Percentiles rank a stretch among this genome's conserved stretches.
Evolutionary conservation across 2,329 filamentous ascomycete species (phyloP).

Genomic region (Pseudocercospora musae): DNA sequence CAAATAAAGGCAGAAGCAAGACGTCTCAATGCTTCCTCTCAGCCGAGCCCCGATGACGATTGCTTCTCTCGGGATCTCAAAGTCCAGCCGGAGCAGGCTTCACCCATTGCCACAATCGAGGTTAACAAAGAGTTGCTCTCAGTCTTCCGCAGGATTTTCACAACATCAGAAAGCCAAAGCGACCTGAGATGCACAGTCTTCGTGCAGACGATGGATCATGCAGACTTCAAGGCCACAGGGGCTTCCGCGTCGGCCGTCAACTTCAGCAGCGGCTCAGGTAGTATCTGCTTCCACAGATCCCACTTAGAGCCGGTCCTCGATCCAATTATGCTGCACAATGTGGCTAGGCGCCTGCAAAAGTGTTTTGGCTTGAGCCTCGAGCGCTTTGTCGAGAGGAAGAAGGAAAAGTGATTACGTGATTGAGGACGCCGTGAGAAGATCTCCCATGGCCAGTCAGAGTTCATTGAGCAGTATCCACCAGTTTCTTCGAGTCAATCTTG

Average conservation of each 20-base stretch:
- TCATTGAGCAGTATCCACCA: background rate
- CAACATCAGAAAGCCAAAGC: background rate
- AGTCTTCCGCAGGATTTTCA: constrained; percentile 3
- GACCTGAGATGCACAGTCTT: constrained; percentile 10
- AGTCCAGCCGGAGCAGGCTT: background rate
- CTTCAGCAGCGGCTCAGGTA: constrained; percentile 2
- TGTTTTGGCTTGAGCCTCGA: constrained; percentile 15
- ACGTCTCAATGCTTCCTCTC: background rate
- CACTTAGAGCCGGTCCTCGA: constrained; percentile 13
- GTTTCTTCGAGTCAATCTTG: background rate
- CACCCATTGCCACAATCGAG: background rate
- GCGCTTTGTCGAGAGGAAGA: constrained; percentile 6
- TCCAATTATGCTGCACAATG: constrained; percentile 14
- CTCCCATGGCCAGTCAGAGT: background rate
- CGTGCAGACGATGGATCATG: constrained; percentile 11
- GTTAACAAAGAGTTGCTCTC: constrained; percentile 1
- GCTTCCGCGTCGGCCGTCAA: constrained; percentile 5
- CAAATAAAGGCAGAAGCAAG: background rate
- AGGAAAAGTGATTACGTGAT: background rate
- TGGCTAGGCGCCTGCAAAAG: constrained; percentile 9
- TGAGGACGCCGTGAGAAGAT: background rate
- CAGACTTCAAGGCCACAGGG: constrained; percentile 1
- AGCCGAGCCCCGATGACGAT: background rate
- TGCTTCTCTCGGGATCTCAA: too few species aligned
- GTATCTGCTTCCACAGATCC: constrained; percentile 13